A percentile compares a stretch with the other conserved stretches of the same genome.
Conservation (phyloP, 2,329 filamentous ascomycete genomes). For the Fusarium pseudonygamai region DNA sequence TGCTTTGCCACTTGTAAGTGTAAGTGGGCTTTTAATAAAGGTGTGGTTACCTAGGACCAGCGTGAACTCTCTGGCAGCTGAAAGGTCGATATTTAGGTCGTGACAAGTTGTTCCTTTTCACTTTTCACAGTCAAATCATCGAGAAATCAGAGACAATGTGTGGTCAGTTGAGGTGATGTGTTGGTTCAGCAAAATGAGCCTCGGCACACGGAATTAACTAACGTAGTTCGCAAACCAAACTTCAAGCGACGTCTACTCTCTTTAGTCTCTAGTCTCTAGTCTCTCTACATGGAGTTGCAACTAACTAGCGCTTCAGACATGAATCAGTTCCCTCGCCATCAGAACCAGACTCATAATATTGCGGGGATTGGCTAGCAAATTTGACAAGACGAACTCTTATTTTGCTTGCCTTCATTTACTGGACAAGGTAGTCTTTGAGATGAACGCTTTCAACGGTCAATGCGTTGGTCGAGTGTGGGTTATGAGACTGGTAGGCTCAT, state of each 20-base stretch:
- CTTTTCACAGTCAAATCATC: background rate
- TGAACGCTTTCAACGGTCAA: background rate
- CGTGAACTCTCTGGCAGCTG: background rate
- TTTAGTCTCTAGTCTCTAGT: no score
- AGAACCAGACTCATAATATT: background rate
- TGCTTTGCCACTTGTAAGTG: conserved; percentile 24
- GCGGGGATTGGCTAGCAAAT: background rate
- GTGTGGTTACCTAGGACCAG: conserved; percentile 10
- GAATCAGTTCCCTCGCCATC: background rate
- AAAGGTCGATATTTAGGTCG: background rate
- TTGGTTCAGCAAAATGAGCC: conserved; percentile 8
- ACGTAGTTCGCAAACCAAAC: background rate
- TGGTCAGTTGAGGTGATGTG: background rate
- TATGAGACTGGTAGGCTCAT: background rate
- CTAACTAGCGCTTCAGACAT: conserved; percentile 10
- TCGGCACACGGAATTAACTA: conserved; percentile 9
- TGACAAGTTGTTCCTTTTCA: background rate
- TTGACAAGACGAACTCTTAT: background rate
- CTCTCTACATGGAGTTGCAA: background rate
- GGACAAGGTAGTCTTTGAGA: background rate
- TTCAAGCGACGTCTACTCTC: conserved; percentile 3
- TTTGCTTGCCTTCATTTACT: background rate
- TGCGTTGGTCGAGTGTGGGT: background rate
- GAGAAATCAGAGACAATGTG: background rate
- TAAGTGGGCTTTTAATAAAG: background rate